Percentiles rank a stretch among this genome's conserved stretches.
Evolutionary conservation across 108 stramenopile species (phyloP).

Genomic region (Seminavis robusta): DNA sequence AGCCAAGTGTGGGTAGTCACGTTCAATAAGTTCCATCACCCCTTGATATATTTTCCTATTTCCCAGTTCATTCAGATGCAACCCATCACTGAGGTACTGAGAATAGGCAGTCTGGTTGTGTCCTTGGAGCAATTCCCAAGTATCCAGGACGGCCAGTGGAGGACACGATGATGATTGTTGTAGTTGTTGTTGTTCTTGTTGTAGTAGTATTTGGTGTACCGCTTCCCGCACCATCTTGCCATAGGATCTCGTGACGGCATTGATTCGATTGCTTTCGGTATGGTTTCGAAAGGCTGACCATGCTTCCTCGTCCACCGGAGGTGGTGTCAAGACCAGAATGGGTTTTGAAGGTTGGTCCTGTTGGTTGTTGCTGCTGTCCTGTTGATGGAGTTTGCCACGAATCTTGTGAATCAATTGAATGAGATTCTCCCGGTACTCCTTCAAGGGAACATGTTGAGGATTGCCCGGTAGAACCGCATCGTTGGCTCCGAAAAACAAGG

Average conservation of each 20-base stretch:
- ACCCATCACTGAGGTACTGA: slow-evolving; percentile 47
- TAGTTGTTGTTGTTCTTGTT: no score
- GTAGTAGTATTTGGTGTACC: no score
- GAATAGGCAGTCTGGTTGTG: slow-evolving; percentile 3
- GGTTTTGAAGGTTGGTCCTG: no score
- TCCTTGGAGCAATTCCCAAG: slow-evolving; percentile 43
- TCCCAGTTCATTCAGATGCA: slow-evolving; percentile 52
- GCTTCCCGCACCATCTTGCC: slow-evolving; percentile 28
- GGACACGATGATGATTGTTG: no score
- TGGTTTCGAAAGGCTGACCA: slow-evolving; percentile 26
- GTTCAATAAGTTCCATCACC: slow-evolving; percentile 31
- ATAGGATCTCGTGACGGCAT: slow-evolving; percentile 37
- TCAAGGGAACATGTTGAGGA: slow-evolving; percentile 52
- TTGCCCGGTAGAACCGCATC: slow-evolving; percentile 48
- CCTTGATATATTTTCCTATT: slow-evolving; percentile 47
- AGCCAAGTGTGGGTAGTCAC: slow-evolving; percentile 34
- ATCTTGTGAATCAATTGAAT: slow-evolving; percentile 28
- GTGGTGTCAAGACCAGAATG: slow-evolving; percentile 60
- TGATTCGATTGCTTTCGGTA: slow-evolving; percentile 36
- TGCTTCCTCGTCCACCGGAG: slow-evolving; percentile 52
- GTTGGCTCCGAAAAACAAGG: slow-evolving; percentile 71
- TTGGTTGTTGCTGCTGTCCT: not conserved
- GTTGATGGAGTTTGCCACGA: no score
- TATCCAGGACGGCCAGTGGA: slow-evolving; percentile 47
- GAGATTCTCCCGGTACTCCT: slow-evolving; percentile 41